Conservation (phyloP, 2,329 filamentous ascomycete genomes). For the Daldinia eschscholtzii region DNA sequence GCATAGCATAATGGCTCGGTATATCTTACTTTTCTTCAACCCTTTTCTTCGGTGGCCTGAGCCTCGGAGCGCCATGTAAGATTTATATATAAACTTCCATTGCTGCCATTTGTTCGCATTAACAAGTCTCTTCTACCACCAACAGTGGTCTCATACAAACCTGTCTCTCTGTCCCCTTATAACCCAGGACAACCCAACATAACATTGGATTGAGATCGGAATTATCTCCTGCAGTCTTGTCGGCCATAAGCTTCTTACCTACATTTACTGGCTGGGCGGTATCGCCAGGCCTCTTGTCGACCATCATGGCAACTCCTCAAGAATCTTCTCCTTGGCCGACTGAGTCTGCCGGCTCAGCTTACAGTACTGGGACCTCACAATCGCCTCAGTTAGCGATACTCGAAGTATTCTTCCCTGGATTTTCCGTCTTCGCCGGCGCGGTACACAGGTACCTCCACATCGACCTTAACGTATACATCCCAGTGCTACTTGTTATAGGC, state of each 20-base stretch:
- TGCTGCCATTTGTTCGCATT: not conserved
- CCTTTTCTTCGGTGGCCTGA: not conserved
- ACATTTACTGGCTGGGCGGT: not conserved
- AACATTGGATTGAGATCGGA: not conserved
- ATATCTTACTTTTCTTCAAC: not conserved
- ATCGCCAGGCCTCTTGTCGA: not conserved
- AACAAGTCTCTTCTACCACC: not conserved
- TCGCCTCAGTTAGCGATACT: conserved; percentile 63
- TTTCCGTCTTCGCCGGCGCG: conserved; percentile 67
- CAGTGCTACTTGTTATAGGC: conserved; percentile 65
- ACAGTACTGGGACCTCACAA: conserved; percentile 13
- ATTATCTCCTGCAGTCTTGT: not conserved
- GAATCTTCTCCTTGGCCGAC: conserved; percentile 22
- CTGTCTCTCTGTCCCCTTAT: not conserved
- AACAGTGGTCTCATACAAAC: not conserved
- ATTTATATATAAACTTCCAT: conserved; percentile 8
- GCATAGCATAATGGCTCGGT: not conserved
- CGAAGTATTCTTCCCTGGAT: conserved; percentile 75
- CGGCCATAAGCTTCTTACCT: not conserved
- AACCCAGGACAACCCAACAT: not conserved
- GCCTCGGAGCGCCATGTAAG: not conserved
- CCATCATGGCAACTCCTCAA: conserved; percentile 43
- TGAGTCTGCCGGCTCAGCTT: conserved; percentile 18
- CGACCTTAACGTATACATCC: conserved; percentile 73
- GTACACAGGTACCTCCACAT: conserved; percentile 69